Percentiles rank a stretch among this genome's conserved stretches.
Conservation (phyloP, 805 yeast genomes). For the Metschnikowia cerradonensis region DNA sequence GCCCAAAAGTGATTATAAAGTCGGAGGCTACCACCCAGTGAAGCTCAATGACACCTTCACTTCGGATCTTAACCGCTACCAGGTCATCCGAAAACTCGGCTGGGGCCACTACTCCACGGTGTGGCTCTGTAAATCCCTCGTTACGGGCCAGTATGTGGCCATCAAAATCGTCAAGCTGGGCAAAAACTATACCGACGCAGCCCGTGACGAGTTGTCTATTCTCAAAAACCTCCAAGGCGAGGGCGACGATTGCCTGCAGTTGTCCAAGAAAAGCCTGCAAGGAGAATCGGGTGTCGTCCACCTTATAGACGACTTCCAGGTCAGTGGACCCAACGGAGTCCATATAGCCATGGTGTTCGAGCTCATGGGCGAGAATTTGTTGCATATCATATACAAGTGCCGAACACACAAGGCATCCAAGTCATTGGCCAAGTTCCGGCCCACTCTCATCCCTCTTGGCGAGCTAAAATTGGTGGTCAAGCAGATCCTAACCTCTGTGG, state of each 20-base stretch:
- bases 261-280: neutral
- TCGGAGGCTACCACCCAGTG: conserved; percentile 97
- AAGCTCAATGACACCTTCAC: conserved; percentile 81
- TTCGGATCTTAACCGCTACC: conserved; percentile 55
- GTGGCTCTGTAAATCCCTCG: conserved; percentile 44
- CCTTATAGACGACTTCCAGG: conserved; percentile 78
- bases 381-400: conserved; percentile 78
- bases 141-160: conserved; percentile 92
- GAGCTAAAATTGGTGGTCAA: conserved; percentile 79
- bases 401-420: conserved; percentile 40
- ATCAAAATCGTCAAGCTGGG: conserved; percentile 92
- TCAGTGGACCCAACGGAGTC: conserved; percentile 84
- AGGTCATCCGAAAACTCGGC: conserved; percentile 83
- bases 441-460: conserved; percentile 48
- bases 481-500: conserved; percentile 69
- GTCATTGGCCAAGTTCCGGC: neutral
- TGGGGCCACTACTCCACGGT: conserved; percentile 94
- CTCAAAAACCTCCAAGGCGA: conserved; percentile 71
- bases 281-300: conserved; percentile 58
- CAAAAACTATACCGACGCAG: conserved; percentile 86
- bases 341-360: conserved; percentile 98
- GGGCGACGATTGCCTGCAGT: conserved; percentile 3
- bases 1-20: conserved; percentile 74
- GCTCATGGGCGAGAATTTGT: conserved; percentile 88
- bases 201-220: conserved; percentile 81